Conservation (phyloP, 768 basidiomycete genomes). For the Boletales sp. region DNA sequence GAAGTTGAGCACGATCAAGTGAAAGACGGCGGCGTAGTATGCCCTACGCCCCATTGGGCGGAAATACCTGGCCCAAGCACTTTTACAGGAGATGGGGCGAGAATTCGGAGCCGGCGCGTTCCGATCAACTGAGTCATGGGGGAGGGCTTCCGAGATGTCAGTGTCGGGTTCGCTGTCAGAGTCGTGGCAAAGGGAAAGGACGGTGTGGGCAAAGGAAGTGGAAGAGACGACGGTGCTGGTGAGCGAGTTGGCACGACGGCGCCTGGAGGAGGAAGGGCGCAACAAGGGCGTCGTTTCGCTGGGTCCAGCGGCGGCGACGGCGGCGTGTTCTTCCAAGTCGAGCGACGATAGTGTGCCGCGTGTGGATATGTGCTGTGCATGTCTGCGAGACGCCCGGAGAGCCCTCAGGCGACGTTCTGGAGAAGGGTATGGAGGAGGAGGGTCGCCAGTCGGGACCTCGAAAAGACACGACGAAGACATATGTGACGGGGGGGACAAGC, state of each 20-base stretch:
- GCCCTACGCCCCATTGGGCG: slow-evolving; percentile 50
- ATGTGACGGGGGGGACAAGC: no score
- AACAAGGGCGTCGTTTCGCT: slow-evolving; percentile 52
- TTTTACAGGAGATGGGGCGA: slow-evolving; percentile 6
- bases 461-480: slow-evolving; percentile 2
- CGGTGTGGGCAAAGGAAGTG: slow-evolving; percentile 59
- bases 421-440: slow-evolving; percentile 70
- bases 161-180: slow-evolving; percentile 40
- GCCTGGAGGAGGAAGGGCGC: slow-evolving; percentile 18
- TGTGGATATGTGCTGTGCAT: slow-evolving; percentile 27
- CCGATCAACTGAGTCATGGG: slow-evolving; percentile 11
- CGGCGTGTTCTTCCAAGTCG: slow-evolving; percentile 32
- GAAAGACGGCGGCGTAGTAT: slow-evolving; percentile 67
- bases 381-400: slow-evolving; percentile 27
- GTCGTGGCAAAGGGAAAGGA: slow-evolving; percentile 67
- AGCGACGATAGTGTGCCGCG: slow-evolving; percentile 29
- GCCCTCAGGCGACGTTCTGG: slow-evolving; percentile 40
- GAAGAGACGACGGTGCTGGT: slow-evolving; percentile 47
- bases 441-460: slow-evolving; percentile 38
- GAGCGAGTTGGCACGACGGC: slow-evolving; percentile 57
- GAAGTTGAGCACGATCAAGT: slow-evolving; percentile 72
- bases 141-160: slow-evolving; percentile 28
- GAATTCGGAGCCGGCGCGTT: neutral
- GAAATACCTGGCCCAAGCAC: slow-evolving; percentile 57
- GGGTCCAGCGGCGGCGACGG: slow-evolving; percentile 24